Conservation (phyloP, 371 early-diverging fungal genomes). For the Mortierella sp. region DNA sequence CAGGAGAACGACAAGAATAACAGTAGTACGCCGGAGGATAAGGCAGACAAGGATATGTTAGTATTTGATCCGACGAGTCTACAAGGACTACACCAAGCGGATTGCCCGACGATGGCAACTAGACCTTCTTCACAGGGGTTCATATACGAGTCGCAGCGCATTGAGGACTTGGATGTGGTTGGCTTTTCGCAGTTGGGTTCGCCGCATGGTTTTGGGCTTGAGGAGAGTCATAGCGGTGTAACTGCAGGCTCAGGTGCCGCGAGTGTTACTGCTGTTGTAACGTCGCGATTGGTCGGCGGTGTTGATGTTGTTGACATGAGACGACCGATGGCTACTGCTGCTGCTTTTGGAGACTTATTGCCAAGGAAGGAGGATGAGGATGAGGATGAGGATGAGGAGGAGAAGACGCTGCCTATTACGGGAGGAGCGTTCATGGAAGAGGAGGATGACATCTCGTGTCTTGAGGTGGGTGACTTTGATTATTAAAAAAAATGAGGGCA, state of each 20-base stretch:
- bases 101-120: too few relatives aligned
- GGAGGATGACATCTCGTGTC: constrained; percentile 35
- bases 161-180: constrained; percentile 42
- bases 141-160: constrained; percentile 28
- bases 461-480: constrained; percentile 35
- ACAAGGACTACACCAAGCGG: not conserved
- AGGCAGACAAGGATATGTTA: not conserved
- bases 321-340: not conserved
- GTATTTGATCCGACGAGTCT: not conserved
- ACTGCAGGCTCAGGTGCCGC: too few relatives aligned
- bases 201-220: not conserved
- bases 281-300: not conserved
- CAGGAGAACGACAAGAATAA: not conserved
- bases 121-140: not conserved
- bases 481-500: constrained; percentile 4
- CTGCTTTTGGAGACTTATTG: too few relatives aligned
- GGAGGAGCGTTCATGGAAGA: constrained; percentile 7
- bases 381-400: too few relatives aligned
- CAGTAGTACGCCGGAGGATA: not conserved
- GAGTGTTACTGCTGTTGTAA: not conserved
- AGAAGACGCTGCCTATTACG: not conserved
- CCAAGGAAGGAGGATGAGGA: too few relatives aligned
- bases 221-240: not conserved
- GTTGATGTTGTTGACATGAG: not conserved
- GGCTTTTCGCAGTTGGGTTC: constrained; percentile 24